Base-by-base conservation (phyloP, 2,329 filamentous ascomycete genomes). In the Cladophialophora carrionii region DNA sequence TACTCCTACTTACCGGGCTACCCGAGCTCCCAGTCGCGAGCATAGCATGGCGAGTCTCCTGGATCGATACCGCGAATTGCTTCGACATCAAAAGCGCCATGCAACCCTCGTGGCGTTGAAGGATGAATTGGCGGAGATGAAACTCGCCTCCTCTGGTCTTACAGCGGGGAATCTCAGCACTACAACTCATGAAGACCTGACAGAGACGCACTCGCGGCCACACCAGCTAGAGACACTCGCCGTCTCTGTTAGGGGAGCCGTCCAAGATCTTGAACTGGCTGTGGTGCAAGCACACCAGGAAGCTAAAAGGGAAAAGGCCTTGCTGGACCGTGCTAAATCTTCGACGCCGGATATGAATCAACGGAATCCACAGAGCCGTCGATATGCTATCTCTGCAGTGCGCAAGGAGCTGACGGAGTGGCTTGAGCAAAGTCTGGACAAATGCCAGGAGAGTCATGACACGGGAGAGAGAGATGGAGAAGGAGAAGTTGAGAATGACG, bases 381-480 rank as follows among this genome's bases (percentile, higher is more conserved):
- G 67, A 4, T 17, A 53, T 37, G 66, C 65, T 2, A 58, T 72
- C 31, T 62, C 54, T 32, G 59, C 54, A 14, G 66, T 62, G 6
- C 61, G 68, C 37, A 48, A 41, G 20, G 61, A 68, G 32, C 54
- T 72, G 48, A 68, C 69, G 20, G 41, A 46, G 6, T 72, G 70
- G 69, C 56, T 72, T 17, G 67, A 68, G 48, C 61, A 68, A 24
- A 66, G 57, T 31, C 31, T 72, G 53, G 69, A 68, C 26, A 61
- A 41, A n/a, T 69, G 65, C 43, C 61, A 67, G 46, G 49, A 54
- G 14, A 43, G 37, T 12, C 22, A 14, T 26, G 22, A 54, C 49
- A n/a, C 20, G 17, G 24, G 9, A 17, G 20, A 46, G 17, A 17
- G 26, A 46, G 17, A 10, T n/a, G n/a, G n/a, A 17, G 31, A 34